Conservation (phyloP, 352 stramenopile species). For the Globisporangium uncinulatum region DNA sequence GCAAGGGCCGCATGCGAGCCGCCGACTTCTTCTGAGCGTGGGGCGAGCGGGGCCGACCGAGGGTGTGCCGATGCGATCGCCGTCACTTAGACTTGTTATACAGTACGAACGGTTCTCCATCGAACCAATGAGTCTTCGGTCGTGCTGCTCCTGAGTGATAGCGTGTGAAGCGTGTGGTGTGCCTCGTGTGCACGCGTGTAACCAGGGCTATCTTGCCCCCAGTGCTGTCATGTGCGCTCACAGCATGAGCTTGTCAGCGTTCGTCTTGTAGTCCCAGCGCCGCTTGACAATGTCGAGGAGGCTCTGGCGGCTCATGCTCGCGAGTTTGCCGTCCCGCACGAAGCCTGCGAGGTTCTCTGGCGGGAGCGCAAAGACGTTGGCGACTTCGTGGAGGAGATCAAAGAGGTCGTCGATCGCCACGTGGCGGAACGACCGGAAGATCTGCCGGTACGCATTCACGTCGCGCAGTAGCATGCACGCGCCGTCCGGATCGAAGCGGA, state of each 20-base stretch:
- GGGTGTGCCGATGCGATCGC: background rate
- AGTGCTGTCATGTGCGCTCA: constrained; percentile 5
- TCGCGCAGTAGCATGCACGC: constrained; percentile 79
- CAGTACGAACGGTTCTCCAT: background rate
- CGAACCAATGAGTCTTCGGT: too few relatives aligned
- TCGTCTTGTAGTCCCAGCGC: constrained; percentile 79
- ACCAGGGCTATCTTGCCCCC: too few relatives aligned
- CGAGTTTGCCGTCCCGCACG: constrained; percentile 65
- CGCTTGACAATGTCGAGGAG: constrained; percentile 68
- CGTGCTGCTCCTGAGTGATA: too few relatives aligned
- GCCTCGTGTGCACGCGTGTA: too few relatives aligned
- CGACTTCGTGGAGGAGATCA: constrained; percentile 74
- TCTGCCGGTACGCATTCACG: constrained; percentile 65
- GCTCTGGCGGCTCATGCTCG: constrained; percentile 49
- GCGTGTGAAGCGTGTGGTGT: background rate
- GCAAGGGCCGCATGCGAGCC: constrained; percentile 54
- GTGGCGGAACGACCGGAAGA: constrained; percentile 44
- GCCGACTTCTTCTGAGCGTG: constrained; percentile 61
- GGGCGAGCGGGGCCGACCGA: background rate
- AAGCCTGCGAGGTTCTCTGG: constrained; percentile 75
- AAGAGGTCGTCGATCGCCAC: constrained; percentile 58
- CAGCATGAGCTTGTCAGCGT: constrained; percentile 66
- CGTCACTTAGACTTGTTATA: background rate
- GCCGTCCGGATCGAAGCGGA: constrained; percentile 75
- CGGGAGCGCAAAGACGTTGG: constrained; percentile 75